phyloP scores from a whole-genome alignment of 2,329 filamentous ascomycete species.

The Aspergillus floridensis region DNA sequence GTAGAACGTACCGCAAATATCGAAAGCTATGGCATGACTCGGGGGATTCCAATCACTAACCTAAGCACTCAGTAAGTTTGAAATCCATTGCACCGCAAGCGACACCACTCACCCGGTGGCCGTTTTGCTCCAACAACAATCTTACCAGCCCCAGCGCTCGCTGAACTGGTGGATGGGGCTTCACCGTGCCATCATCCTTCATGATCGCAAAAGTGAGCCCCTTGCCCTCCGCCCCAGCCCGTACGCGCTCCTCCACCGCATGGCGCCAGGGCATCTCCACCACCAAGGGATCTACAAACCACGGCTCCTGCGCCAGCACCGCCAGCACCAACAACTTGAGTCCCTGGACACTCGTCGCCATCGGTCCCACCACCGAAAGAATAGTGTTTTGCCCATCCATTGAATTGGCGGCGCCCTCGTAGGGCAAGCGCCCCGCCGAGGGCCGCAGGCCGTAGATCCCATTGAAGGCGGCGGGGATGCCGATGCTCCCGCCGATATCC shows the following conservation, averaged over 20 bases:
- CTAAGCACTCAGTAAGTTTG: constrained; percentile 17
- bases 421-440: constrained; percentile 53
- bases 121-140: constrained; percentile 49
- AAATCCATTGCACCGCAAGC: too few relatives aligned
- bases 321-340: constrained; percentile 57
- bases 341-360: constrained; percentile 56
- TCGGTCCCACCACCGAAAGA: constrained; percentile 61
- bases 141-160: constrained; percentile 54
- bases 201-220: constrained; percentile 57
- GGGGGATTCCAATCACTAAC: constrained; percentile 61
- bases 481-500: constrained; percentile 56
- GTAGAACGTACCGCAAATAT: constrained; percentile 39
- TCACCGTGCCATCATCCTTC: constrained; percentile 50
- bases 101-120: constrained; percentile 45
- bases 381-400: constrained; percentile 64
- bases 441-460: constrained; percentile 58
- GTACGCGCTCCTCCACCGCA: constrained; percentile 35
- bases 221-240: constrained; percentile 26
- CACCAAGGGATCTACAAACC: constrained; percentile 65
- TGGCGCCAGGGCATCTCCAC: constrained; percentile 65
- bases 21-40: constrained; percentile 42
- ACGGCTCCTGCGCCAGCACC: constrained; percentile 59
- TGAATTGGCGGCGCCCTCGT: constrained; percentile 60
- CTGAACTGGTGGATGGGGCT: constrained; percentile 57
- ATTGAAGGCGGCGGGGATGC: constrained; percentile 61